Evolutionary conservation across 805 yeast genomes (phyloP).

Genomic region (Candida hispaniensis): DNA sequence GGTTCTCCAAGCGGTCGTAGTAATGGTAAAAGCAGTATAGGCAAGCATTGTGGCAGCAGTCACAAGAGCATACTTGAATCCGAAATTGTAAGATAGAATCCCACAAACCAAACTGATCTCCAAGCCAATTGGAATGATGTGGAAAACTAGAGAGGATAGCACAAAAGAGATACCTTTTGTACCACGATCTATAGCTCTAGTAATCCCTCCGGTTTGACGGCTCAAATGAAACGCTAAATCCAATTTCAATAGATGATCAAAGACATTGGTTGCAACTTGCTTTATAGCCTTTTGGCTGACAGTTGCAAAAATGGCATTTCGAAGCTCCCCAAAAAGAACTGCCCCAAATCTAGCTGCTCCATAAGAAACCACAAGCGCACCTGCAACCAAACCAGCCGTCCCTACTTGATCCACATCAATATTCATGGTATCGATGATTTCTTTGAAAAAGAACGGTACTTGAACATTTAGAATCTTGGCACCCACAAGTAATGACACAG

Average conservation of each 20-base stretch:
- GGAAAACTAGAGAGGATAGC: slow-evolving; percentile 93
- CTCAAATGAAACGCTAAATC: slow-evolving; percentile 85
- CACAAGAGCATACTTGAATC: slow-evolving; percentile 77
- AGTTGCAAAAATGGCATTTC: slow-evolving; percentile 91
- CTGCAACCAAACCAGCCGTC: slow-evolving; percentile 52
- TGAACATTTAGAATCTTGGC: slow-evolving; percentile 86
- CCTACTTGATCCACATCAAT: slow-evolving; percentile 70
- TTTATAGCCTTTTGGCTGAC: slow-evolving; percentile 93
- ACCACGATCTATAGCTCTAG: slow-evolving; percentile 95
- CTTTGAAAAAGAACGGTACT: slow-evolving; percentile 89
- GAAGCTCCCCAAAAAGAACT: slow-evolving; percentile 82
- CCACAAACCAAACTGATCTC: slow-evolving; percentile 93
- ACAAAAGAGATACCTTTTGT: slow-evolving; percentile 95
- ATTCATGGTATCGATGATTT: slow-evolving; percentile 85
- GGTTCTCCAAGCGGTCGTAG: slow-evolving; percentile 95
- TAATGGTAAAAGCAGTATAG: slow-evolving; percentile 76
- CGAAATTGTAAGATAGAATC: slow-evolving; percentile 85
- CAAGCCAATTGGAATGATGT: slow-evolving; percentile 82
- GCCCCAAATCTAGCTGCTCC: slow-evolving; percentile 94
- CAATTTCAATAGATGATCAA: slow-evolving; percentile 67
- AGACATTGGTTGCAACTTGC: slow-evolving; percentile 79
- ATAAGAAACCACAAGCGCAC: slow-evolving; percentile 65
- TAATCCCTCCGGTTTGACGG: slow-evolving; percentile 90
- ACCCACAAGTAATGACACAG: slow-evolving; percentile 59
- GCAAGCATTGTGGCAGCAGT: slow-evolving; percentile 82